Base-by-base conservation (phyloP, 2,329 filamentous ascomycete species). In the Apiospora phragmitis region DNA sequence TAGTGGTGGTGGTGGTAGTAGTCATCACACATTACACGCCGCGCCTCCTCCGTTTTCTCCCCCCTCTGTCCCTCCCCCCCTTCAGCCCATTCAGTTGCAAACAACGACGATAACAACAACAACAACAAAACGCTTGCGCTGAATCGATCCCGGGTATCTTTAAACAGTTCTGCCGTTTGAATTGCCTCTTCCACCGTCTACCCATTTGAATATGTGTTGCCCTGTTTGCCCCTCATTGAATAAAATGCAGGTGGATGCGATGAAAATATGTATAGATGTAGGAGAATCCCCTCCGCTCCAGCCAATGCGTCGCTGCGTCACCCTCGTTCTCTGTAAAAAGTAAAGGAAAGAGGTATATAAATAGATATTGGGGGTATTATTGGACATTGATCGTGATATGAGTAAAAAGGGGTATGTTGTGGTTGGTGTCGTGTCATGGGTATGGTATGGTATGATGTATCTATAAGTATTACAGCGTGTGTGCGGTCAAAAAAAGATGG, bases 391-490 rank as follows among this genome's bases (percentile, higher is more conserved):
- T 38, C 55, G 55, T 65, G 16, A 65, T 38, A 62, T 38, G 55
- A 65, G 26, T 21, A 65, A 45, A 42, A 29, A 21, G 65, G 65
- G 42, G 24, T 51, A 35, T 26, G 21, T 38, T n/a, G 26, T 67
- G 26, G 55, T n/a, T n/a, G 55, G 55, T 65, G 55, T 67, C 65
- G 65, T 67, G 65, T 43, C 24, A 45, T 43, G 35, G 62, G 62
- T 66, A 43, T 65, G 21, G 62, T 62, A 42, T 35, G n/a, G n/a
- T n/a, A n/a, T 35, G 55, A 18, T 38, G n/a, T 65, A 42, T 42
- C 21, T 43, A 66, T 67, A 62, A 12, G 38, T 67, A 67, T 67
- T 67, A 67, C 42, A 67, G 65, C 38, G 38, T 67, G 65, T 67
- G 45, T 42, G 24, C 38, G 21, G 8, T 29, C 21, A 26, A 45